Percentiles rank a stretch among this genome's conserved stretches.
Evolutionary conservation across 805 yeast genomes (phyloP).

Genomic region (Pichia eremophila): DNA sequence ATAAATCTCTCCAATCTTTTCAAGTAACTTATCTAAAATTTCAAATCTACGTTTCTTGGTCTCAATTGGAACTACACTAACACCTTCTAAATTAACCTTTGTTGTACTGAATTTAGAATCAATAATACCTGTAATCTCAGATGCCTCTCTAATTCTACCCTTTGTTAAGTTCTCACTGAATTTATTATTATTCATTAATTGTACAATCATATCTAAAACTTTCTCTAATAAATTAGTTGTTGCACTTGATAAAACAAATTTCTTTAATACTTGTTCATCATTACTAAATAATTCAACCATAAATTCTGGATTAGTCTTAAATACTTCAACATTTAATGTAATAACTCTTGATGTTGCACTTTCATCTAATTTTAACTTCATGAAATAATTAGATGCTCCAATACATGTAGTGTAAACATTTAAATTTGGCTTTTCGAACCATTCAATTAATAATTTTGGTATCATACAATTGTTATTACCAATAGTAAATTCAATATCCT

Average conservation of each 20-base stretch:
- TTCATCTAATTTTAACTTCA: constrained; percentile 18
- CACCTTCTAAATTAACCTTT: neutral
- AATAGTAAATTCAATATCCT: constrained; percentile 22
- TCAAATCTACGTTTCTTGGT: neutral
- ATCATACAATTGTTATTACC: constrained; percentile 27
- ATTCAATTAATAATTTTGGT: constrained; percentile 25
- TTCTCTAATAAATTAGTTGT: constrained; percentile 17
- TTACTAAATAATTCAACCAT: constrained; percentile 16
- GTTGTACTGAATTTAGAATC: neutral
- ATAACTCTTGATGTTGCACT: constrained; percentile 17
- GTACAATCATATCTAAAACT: constrained; percentile 17
- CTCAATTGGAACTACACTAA: neutral
- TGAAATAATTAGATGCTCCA: constrained; percentile 15
- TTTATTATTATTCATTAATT: constrained; percentile 21
- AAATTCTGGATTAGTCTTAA: constrained; percentile 7
- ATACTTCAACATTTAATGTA: constrained; percentile 11
- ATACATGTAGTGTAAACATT: constrained; percentile 13
- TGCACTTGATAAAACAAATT: constrained; percentile 16
- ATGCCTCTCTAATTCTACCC: neutral
- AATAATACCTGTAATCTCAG: constrained; percentile 1
- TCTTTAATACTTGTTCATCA: constrained; percentile 14
- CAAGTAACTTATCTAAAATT: neutral
- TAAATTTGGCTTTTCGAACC: constrained; percentile 6
- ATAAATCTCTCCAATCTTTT: neutral
- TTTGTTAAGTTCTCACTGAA: neutral